phyloP scores from a whole-genome alignment of 164 flowering plant species.

The Aristolochia contorta region DNA sequence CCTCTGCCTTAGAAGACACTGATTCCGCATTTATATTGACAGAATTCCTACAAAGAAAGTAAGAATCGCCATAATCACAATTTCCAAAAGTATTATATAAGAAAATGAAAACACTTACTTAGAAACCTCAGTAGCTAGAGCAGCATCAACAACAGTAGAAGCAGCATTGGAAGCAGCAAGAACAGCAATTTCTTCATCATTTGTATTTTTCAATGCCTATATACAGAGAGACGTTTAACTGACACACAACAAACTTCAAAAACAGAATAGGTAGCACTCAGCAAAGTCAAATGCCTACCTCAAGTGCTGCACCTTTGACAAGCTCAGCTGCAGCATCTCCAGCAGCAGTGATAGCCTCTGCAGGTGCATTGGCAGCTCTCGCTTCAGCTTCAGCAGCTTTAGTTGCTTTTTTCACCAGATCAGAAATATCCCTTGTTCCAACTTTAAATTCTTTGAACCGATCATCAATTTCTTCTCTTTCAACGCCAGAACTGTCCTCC shows the following conservation, averaged over 20 bases:
- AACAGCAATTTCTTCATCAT: slow-evolving; percentile 82
- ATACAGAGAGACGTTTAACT: background rate
- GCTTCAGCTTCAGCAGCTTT: slow-evolving; percentile 99
- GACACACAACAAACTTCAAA: too few species aligned
- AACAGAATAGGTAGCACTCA: too few species aligned
- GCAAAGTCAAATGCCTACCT: slow-evolving; percentile 29
- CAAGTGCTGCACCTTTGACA: slow-evolving; percentile 78
- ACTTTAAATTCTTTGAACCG: slow-evolving; percentile 57
- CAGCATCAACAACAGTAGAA: slow-evolving; percentile 88
- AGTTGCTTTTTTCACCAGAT: slow-evolving; percentile 70
- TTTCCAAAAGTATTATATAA: too few species aligned
- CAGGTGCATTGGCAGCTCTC: slow-evolving; percentile 72
- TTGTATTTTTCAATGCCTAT: slow-evolving; percentile 54
- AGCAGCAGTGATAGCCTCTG: slow-evolving; percentile 81
- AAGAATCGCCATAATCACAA: background rate
- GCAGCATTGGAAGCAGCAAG: slow-evolving; percentile 88
- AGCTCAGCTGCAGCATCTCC: slow-evolving; percentile 96
- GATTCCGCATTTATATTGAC: slow-evolving; percentile 23
- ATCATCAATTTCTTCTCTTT: slow-evolving; percentile 67
- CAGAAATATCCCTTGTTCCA: slow-evolving; percentile 72
- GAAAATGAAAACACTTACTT: slow-evolving; percentile 34
- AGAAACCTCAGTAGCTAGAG: slow-evolving; percentile 59
- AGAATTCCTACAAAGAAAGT: slow-evolving; percentile 31
- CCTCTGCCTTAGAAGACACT: slow-evolving; percentile 16
- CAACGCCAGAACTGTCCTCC: slow-evolving; percentile 31